Evolutionary conservation across 169 alveolate genomes (phyloP).

Genomic region (Cryptosporidium parvum): DNA sequence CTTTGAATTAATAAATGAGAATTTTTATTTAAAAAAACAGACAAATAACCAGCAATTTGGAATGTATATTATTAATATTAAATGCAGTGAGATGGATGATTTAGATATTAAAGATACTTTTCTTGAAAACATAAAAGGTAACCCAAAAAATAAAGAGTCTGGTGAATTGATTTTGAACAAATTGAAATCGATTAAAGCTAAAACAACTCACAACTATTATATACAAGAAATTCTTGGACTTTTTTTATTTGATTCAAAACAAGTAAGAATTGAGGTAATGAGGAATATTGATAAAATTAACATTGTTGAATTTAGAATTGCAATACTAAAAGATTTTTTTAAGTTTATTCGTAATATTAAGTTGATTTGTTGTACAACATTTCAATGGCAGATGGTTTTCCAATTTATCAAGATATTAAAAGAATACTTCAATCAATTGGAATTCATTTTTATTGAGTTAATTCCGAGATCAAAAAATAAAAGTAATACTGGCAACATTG

Average conservation of each 20-base stretch:
- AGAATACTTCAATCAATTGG: constrained; percentile 57
- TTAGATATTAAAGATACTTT: not conserved
- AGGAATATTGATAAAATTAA: constrained; percentile 25
- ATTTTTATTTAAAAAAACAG: constrained; percentile 1
- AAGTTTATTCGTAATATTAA: constrained; percentile 20
- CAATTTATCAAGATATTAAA: constrained; percentile 30
- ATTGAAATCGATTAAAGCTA: not conserved
- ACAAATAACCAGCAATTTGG: constrained; percentile 6
- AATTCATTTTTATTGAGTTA: constrained; percentile 18
- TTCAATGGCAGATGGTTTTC: constrained; percentile 44
- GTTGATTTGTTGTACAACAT: constrained; percentile 7
- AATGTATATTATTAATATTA: constrained; percentile 19
- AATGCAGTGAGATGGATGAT: constrained; percentile 2
- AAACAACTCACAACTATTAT: constrained; percentile 32
- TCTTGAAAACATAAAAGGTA: not conserved
- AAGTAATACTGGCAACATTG: not conserved
- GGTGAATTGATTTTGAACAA: constrained; percentile 4
- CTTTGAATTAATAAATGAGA: constrained; percentile 27
- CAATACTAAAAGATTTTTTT: constrained; percentile 35
- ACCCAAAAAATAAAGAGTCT: constrained; percentile 3
- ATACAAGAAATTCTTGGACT: constrained; percentile 58
- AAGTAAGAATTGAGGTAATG: constrained; percentile 45
- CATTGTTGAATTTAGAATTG: constrained; percentile 6
- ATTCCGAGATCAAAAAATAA: constrained; percentile 31
- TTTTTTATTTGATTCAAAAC: constrained; percentile 33